These are phyloP conservation scores for Rhodomyrtus tomentosa DNA, from an alignment of 345 rosid species.

Conservation along the genomic window DNA sequence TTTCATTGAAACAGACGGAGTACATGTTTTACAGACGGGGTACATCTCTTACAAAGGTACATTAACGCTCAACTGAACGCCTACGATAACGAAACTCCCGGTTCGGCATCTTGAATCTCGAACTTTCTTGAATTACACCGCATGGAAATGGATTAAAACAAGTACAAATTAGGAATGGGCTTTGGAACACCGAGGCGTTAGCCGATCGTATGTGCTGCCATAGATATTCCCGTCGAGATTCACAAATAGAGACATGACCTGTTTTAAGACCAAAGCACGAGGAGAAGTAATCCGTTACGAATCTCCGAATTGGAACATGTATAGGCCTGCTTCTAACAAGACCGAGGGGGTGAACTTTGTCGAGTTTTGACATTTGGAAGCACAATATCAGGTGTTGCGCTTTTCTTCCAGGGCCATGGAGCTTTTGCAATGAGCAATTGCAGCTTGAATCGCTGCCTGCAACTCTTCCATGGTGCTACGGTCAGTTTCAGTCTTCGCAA, in stretches of 20 bases:
- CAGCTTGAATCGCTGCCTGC: conserved; percentile 96
- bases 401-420: conserved; percentile 44
- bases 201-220: background rate
- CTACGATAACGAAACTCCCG: background rate
- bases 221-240: background rate
- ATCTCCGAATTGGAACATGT: background rate
- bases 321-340: background rate
- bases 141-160: background rate
- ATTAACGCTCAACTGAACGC: background rate
- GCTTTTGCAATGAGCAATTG: conserved; percentile 96
- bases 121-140: background rate
- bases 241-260: background rate
- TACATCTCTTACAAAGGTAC: background rate
- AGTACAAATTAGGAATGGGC: background rate
- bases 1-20: background rate
- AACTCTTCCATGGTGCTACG: conserved; percentile 86
- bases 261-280: background rate
- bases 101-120: background rate
- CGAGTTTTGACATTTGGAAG: background rate
- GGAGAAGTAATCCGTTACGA: background rate
- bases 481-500: conserved; percentile 28
- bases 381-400: background rate
- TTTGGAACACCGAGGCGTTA: background rate
- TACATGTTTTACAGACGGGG: background rate
- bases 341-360: background rate